Evolutionary conservation across 2,329 filamentous ascomycete genomes (phyloP).

Genomic region (Botryosphaeria dothidea): DNA sequence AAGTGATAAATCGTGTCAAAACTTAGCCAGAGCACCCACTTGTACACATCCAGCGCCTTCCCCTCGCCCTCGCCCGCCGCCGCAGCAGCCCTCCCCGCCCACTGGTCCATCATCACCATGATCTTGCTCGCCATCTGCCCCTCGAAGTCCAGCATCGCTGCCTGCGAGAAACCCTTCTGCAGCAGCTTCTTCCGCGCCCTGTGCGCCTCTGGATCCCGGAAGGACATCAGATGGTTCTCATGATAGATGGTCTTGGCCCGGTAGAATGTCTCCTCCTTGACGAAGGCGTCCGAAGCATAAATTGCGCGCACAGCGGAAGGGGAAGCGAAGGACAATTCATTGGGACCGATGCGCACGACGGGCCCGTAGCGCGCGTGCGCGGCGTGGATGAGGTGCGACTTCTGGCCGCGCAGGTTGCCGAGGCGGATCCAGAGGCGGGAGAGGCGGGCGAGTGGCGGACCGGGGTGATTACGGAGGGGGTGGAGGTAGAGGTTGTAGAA

Average conservation of each 20-base stretch:
- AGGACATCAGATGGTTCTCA: neutral
- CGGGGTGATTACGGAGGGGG: constrained; percentile 11
- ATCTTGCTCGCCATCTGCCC: neutral
- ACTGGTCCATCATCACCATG: neutral
- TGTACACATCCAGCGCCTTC: neutral
- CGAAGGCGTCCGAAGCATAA: neutral
- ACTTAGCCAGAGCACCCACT: neutral
- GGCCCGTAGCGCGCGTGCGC: constrained; percentile 8
- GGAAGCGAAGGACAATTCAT: constrained; percentile 13
- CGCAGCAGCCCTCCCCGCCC: neutral
- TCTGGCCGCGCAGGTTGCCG: neutral
- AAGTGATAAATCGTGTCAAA: constrained; percentile 2
- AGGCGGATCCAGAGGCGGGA: constrained; percentile 4
- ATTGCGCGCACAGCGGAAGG: neutral
- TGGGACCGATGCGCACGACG: constrained; percentile 15
- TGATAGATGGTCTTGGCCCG: constrained; percentile 1
- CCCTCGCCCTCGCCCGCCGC: neutral
- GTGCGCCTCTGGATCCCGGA: neutral
- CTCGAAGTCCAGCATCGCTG: neutral
- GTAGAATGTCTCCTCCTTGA: neutral
- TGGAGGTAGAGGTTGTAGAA: constrained; percentile 15
- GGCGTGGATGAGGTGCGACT: neutral
- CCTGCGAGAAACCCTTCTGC: constrained; percentile 4
- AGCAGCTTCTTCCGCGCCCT: neutral
- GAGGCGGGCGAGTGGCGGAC: neutral